Evolutionary conservation across 2,329 filamentous ascomycete species (phyloP).

Genomic region (Aspergillus terreus): DNA sequence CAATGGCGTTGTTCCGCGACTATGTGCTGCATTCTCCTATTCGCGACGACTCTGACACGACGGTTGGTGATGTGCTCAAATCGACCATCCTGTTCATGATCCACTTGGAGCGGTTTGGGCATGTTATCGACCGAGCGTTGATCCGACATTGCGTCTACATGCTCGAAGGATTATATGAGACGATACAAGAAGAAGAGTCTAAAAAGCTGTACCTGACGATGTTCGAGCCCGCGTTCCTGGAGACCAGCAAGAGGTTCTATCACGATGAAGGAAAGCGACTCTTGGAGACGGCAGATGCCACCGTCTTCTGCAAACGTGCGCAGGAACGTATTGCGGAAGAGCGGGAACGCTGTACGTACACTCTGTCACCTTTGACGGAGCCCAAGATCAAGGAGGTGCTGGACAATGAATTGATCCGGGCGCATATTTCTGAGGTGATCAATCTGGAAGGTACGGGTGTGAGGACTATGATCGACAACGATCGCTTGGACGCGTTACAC

Average conservation of each 20-base stretch:
- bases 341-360: constrained; percentile 75
- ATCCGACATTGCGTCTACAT: constrained; percentile 83
- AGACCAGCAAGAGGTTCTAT: constrained; percentile 71
- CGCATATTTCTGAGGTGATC: constrained; percentile 76
- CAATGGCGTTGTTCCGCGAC: constrained; percentile 85
- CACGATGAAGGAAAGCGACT: constrained; percentile 68
- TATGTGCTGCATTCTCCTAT: constrained; percentile 66
- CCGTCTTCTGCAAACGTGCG: constrained; percentile 75
- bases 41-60: constrained; percentile 39
- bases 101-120: constrained; percentile 84
- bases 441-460: constrained; percentile 81
- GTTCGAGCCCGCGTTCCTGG: constrained; percentile 77
- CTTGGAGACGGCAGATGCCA: constrained; percentile 73
- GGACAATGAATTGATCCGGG: constrained; percentile 73
- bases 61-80: constrained; percentile 72
- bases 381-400: constrained; percentile 71
- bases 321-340: constrained; percentile 75
- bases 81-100: constrained; percentile 86
- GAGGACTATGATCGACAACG: constrained; percentile 86
- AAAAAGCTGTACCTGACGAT: constrained; percentile 78
- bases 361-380: constrained; percentile 69
- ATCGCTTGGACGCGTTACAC: constrained; percentile 72
- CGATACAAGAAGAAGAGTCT: constrained; percentile 69
- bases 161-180: constrained; percentile 84
- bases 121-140: constrained; percentile 78